Evolutionary conservation across 1,284 basidiomycete genomes (phyloP).

Genomic region (Ceratobasidium papillatum): DNA sequence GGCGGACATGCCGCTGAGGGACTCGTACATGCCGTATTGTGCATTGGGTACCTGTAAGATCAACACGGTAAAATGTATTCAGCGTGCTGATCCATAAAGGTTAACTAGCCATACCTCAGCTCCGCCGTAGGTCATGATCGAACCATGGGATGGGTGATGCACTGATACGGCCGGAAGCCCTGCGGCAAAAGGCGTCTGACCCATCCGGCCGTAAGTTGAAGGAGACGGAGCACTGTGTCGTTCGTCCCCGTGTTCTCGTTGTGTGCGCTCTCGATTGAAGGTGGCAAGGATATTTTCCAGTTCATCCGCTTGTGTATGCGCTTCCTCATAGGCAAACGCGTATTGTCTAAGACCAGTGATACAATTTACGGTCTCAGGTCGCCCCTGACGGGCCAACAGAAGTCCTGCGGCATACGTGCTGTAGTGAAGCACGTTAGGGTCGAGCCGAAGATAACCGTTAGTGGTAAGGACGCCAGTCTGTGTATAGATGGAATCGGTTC

Average conservation of each 20-base stretch:
- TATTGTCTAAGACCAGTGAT: constrained; percentile 88
- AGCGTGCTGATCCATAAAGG: neutral
- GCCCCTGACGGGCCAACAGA: constrained; percentile 80
- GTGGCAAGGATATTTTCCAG: constrained; percentile 48
- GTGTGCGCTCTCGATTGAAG: constrained; percentile 36
- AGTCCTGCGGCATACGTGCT: constrained; percentile 83
- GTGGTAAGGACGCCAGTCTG: constrained; percentile 82
- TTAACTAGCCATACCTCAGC: constrained; percentile 6
- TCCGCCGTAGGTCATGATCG: constrained; percentile 34
- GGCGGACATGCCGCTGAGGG: constrained; percentile 9
- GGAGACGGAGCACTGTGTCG: constrained; percentile 17
- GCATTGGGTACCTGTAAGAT: constrained; percentile 11
- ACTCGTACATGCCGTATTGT: constrained; percentile 35
- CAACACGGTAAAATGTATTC: neutral
- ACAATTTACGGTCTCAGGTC: constrained; percentile 82
- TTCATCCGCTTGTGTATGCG: constrained; percentile 77
- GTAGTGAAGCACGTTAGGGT: constrained; percentile 85
- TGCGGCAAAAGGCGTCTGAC: constrained; percentile 15
- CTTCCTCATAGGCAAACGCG: constrained; percentile 70
- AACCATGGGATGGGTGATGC: constrained; percentile 34
- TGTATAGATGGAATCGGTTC: constrained; percentile 11
- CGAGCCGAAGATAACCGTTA: constrained; percentile 85
- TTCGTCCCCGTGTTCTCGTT: constrained; percentile 30
- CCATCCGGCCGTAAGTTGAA: constrained; percentile 30
- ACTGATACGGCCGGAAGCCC: constrained; percentile 30